Evolutionary conservation across 176 grass and related monocot genomes (phyloP).

Genomic region (Metroxylon sagu): DNA sequence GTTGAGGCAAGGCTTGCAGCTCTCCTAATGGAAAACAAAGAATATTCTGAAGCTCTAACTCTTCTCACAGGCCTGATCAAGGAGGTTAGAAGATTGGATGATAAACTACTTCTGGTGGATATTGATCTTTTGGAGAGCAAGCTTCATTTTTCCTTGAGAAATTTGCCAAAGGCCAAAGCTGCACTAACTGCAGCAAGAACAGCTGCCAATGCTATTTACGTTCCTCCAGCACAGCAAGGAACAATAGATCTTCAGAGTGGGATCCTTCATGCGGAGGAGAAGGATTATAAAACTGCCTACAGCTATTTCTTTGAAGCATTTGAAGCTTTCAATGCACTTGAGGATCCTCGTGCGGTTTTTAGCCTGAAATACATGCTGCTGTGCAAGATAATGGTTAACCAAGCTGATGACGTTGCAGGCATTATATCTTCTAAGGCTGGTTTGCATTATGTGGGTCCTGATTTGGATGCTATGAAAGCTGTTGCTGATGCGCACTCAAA

Average conservation of each 20-base stretch:
- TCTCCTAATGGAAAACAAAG: constrained; percentile 69
- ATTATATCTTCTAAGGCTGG: constrained; percentile 80
- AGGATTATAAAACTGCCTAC: constrained; percentile 86
- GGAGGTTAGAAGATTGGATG: constrained; percentile 86
- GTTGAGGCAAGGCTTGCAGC: constrained; percentile 77
- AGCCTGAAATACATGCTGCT: constrained; percentile 93
- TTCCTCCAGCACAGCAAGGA: constrained; percentile 85
- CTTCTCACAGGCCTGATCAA: constrained; percentile 72
- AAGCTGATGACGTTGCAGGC: constrained; percentile 73
- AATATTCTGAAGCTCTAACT: constrained; percentile 70
- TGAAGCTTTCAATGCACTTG: constrained; percentile 63
- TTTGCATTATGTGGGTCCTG: constrained; percentile 63
- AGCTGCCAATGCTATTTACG: constrained; percentile 89
- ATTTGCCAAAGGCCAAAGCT: constrained; percentile 82
- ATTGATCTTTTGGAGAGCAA: constrained; percentile 95
- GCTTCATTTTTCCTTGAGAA: constrained; percentile 82
- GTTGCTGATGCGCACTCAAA: constrained; percentile 63
- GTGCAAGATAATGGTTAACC: constrained; percentile 95
- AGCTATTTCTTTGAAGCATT: constrained; percentile 94
- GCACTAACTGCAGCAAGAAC: constrained; percentile 79
- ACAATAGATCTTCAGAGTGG: constrained; percentile 90
- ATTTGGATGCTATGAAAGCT: constrained; percentile 95
- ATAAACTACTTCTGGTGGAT: constrained; percentile 83
- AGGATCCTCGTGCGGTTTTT: constrained; percentile 58
- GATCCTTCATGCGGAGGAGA: constrained; percentile 92